Evolutionary conservation across 345 rosid species (phyloP), one percentile per base, ranked within the genome.

Genomic region (Syzygium oleosum): DNA sequence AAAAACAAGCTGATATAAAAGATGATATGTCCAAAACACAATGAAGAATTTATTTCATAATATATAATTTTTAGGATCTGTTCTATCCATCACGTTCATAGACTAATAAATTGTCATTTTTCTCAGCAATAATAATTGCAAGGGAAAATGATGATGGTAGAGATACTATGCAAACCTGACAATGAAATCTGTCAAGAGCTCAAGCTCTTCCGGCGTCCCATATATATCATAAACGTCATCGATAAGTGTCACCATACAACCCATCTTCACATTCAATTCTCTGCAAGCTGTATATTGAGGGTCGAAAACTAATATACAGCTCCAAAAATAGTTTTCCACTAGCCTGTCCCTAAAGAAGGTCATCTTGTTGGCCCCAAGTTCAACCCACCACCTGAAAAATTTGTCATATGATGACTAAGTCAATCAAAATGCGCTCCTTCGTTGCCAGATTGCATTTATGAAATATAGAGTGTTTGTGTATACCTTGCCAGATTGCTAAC

Each of bases 151-250:
- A 68, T 9, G 12, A 68, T 8, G 56, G 41, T 2, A 12, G 52
- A 3, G 19, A 7, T 15, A 49, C 7, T 16, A 29, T 3, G 5
- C 85, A 41, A 73, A 89, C 89, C 89, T 87, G 38, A 51, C 84
- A 7, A 87, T 58, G 68, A 85, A 58, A 29, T 89, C 54, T 6
- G 91, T 89, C n/a, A 89, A 43, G 86, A 87, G 88, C 9, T 87
- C 84, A 21, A 89, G 84, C 49, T 89, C 89, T 29, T 87, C 85
- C 14, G 46, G 51, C 0, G 51, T 85, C 7, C 91, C 89, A n/a
- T 87, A 89, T 22, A 84, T 56, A 22, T 88, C 89, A 31, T 88
- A 88, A 9, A 88, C 83, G 14, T 88, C 87, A 52, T 89, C 89
- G 2, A 89, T 61, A 12, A 68, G 21, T 16, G 86, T 85, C 12